Conservation (phyloP, 2,329 filamentous ascomycete genomes). For the Grosmannia clavigera region DNA sequence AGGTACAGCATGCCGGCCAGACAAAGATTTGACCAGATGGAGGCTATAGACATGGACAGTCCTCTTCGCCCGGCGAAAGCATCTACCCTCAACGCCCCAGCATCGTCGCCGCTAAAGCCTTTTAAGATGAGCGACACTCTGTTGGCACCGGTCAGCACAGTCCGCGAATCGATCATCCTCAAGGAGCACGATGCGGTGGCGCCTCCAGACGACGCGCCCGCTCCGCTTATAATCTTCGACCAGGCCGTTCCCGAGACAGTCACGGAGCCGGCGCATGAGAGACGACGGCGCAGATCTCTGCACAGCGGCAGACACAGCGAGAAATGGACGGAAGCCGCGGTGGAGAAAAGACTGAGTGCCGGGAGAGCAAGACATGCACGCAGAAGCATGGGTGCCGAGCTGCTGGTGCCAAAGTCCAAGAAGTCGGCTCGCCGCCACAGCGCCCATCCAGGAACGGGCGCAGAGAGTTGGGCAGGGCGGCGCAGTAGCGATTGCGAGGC, state of each 20-base stretch:
- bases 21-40: not conserved
- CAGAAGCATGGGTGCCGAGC: constrained; percentile 3
- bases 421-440: not conserved
- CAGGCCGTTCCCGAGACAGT: constrained; percentile 13
- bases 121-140: constrained; percentile 18
- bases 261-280: constrained; percentile 17
- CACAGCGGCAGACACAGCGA: constrained; percentile 17
- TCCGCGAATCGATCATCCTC: not conserved
- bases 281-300: constrained; percentile 17
- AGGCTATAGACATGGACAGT: not conserved
- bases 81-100: not conserved
- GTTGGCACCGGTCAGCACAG: constrained; percentile 8
- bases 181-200: not conserved
- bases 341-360: not conserved
- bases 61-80: not conserved
- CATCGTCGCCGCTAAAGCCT: not conserved
- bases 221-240: constrained; percentile 16
- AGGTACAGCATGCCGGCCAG: constrained; percentile 13
- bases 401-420: not conserved
- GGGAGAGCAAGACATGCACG: constrained; percentile 2
- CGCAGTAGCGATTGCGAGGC: not conserved
- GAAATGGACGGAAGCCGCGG: constrained; percentile 6
- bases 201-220: not conserved
- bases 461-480: not conserved
- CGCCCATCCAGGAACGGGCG: not conserved